Evolutionary conservation across 2,329 filamentous ascomycete species (phyloP).

Genomic region (Truncatella angustata): DNA sequence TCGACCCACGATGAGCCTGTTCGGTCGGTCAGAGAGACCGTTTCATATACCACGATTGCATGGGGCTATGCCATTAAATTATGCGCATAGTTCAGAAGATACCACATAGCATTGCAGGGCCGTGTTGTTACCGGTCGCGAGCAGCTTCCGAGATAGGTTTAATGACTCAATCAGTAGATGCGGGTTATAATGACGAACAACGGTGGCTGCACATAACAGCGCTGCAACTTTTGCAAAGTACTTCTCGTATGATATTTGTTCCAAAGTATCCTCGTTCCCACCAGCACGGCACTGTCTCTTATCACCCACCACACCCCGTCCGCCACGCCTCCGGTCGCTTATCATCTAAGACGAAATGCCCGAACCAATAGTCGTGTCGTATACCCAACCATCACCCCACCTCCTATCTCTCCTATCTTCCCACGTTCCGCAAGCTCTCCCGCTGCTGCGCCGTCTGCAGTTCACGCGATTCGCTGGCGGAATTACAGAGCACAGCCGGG

Average conservation of each 20-base stretch:
- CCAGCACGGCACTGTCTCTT: no score
- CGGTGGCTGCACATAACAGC: no score
- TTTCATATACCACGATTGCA: background rate
- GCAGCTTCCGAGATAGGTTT: no score
- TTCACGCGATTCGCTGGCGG: slow-evolving; percentile 43
- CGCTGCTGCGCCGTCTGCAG: slow-evolving; percentile 62
- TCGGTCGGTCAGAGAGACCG: background rate
- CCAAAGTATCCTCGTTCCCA: no score
- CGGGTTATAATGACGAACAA: no score
- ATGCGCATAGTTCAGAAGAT: background rate
- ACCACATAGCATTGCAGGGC: background rate
- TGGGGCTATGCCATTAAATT: background rate
- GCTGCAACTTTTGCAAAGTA: no score
- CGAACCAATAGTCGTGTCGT: slow-evolving; percentile 16
- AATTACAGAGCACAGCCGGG: slow-evolving; percentile 40
- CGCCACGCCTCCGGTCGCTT: background rate
- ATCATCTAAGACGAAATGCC: background rate
- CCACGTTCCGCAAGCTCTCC: slow-evolving; percentile 57
- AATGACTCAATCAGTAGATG: no score
- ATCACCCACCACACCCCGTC: no score
- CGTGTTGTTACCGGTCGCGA: background rate
- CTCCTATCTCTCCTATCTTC: slow-evolving; percentile 47
- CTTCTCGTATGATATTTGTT: no score
- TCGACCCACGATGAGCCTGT: no score
- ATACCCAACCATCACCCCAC: slow-evolving; percentile 26